Conservation (phyloP, 2,329 filamentous ascomycete species). For the Neofusicoccum cordaticola region DNA sequence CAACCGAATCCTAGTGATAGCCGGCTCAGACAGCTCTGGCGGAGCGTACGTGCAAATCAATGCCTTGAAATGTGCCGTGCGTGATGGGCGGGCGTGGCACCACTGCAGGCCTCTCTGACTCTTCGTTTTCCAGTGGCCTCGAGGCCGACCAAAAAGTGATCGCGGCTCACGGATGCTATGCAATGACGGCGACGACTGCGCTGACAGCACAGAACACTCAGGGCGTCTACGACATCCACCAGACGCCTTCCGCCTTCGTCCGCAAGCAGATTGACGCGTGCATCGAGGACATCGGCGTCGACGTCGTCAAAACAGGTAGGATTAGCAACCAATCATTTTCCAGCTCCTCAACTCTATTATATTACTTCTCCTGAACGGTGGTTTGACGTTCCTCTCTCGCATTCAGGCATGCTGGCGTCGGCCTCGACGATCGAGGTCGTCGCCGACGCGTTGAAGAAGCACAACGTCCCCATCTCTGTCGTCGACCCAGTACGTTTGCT, state of each 20-base stretch:
- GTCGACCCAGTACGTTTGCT: constrained; percentile 66
- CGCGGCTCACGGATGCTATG: constrained; percentile 88
- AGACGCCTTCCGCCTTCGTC: constrained; percentile 75
- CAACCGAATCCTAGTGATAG: constrained; percentile 71
- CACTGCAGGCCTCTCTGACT: constrained; percentile 1
- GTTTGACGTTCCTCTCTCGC: background rate
- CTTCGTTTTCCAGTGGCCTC: constrained; percentile 62
- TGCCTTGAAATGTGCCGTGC: background rate
- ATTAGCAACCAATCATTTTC: background rate
- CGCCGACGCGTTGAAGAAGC: constrained; percentile 59
- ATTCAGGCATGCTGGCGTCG: constrained; percentile 76
- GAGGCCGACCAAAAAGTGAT: constrained; percentile 96
- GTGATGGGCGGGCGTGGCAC: background rate
- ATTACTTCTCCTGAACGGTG: constrained; percentile 1
- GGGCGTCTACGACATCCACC: constrained; percentile 77
- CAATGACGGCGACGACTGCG: constrained; percentile 92
- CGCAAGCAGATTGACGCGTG: constrained; percentile 81
- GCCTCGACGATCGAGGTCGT: constrained; percentile 67
- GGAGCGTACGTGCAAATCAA: constrained; percentile 65
- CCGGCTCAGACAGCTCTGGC: constrained; percentile 86
- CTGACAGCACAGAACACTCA: constrained; percentile 94
- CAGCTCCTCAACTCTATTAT: background rate
- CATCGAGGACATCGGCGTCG: constrained; percentile 77
- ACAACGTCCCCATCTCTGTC: constrained; percentile 60
- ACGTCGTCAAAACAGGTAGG: constrained; percentile 87